Evolutionary conservation across 2,329 filamentous ascomycete species (phyloP), one percentile per base, ranked within the genome.

Genomic region (Zymoseptoria crescenta): DNA sequence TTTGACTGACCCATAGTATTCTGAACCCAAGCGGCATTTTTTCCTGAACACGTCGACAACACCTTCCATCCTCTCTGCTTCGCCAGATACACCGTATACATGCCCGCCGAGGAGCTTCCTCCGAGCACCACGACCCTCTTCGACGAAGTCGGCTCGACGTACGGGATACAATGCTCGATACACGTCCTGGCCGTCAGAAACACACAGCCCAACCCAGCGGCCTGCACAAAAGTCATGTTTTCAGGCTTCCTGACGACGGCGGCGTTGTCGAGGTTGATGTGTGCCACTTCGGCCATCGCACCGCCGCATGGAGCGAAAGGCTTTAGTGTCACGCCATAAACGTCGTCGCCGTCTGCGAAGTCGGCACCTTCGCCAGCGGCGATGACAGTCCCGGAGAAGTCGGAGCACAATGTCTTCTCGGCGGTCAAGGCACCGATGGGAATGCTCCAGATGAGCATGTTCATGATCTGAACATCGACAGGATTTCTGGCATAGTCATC

Each of bases 31-130:
- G 10, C 35, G 35, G 35, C 35, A 68, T 88, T 89, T 19, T 70
- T 71, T 0, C 73, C 76, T 7, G 85, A 87, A 63, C 84, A 87
- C 4, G 79, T 81, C 4, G 78, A 76, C 19, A 72, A 59, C 4
- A 73, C 69, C 28, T 72, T 68, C 72, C 72, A 73, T 0, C 70
- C 70, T 19, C 64, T 62, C 50, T 61, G 57, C 58, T 69, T 69
- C 35, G 71, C 71, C 9, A 73, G 60, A 16, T 69, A 59, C 16
- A 70, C 68, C 30, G 61, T 67, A 63, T 73, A 73, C 4, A 73
- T 73, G 2, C 71, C 72, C n/a, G 67, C 66, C 4, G 64, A 61
- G 2, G 65, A 68, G 54, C 65, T 68, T 5, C 71, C 71, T 3
- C 71, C 71, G 8, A 73, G 60, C 3, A 73, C 64, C 9, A 67